Evolutionary conservation across 2,329 filamentous ascomycete species (phyloP), one percentile per base, ranked within the genome.

Genomic region (Diplodia scrobiculata): DNA sequence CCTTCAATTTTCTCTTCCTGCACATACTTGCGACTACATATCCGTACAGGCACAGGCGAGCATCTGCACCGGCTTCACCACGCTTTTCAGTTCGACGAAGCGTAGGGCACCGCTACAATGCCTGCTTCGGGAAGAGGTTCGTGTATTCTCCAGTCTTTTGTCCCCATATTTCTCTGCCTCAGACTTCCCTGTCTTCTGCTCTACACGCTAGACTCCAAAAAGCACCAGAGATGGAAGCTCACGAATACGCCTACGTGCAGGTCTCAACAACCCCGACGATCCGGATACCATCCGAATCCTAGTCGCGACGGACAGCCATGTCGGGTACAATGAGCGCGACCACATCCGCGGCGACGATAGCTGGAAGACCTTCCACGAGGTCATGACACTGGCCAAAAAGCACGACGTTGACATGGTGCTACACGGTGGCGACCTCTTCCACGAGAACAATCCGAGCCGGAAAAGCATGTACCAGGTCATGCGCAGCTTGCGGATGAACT

Each of bases 391-490:
- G 50, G 95, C 94, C 21, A 91, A 89, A 73, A 87, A 89, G 38
- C 84, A 89, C 75, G 95, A 99, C 80, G 95, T 99, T 70, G 95
- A 99, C 78, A 98, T 99, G 95, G 91, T 99, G 0, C 84, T 99
- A 1, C 87, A 99, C 4, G 94, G 90, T 2, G 95, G 95, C 54
- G 95, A 99, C 75, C 85, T 99, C 0, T 99, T 99, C 75, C 96
- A 99, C 76, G 94, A 99, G 72, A 99, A 99, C 78, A 97, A 97
- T 73, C 96, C 95, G 2, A 97, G 92, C 6, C 87, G 95, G 67
- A 97, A 97, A 75, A 89, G 93, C 32, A 91, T 99, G 86, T 98
- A 95, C 76, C 92, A 99, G 75, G 95, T 99, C 68, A 98, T 98
- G 92, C 89, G 92, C 36, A 95, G 91, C 1, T 83, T 99, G 34